Conservation (phyloP, 1,284 basidiomycete species). For the Leccinum angustisporum region DNA sequence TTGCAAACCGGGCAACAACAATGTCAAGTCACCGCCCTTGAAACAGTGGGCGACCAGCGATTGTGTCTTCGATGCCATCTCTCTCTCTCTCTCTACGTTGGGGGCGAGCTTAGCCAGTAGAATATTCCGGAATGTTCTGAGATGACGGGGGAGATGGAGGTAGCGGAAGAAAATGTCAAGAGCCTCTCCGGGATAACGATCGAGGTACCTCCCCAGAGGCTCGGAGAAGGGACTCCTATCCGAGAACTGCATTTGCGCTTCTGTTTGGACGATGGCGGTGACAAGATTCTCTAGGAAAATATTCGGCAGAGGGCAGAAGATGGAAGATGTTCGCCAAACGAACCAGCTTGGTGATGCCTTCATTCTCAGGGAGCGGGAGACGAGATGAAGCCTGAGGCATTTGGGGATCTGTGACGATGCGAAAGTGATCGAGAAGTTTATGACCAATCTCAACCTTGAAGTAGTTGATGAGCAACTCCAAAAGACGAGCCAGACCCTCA, state of each 20-base stretch:
- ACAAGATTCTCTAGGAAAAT: conserved; percentile 90
- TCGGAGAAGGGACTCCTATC: conserved; percentile 92
- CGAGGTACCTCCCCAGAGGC: conserved; percentile 88
- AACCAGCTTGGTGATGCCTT: conserved; percentile 91
- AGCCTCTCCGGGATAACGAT: conserved; percentile 87
- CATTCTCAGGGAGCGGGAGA: conserved; percentile 83
- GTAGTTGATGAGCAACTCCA: conserved; percentile 96
- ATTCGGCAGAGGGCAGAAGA: conserved; percentile 84
- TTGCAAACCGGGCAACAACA: conserved; percentile 68
- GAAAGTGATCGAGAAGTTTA: conserved; percentile 96
- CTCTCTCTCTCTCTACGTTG: conserved; percentile 58
- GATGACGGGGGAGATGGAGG: conserved; percentile 71
- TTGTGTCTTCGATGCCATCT: conserved; percentile 67
- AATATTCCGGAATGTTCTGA: conserved; percentile 81
- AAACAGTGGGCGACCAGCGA: conserved; percentile 63
- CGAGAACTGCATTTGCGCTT: conserved; percentile 88
- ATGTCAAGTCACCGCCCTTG: conserved; percentile 50
- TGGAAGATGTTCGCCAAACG: conserved; percentile 97
- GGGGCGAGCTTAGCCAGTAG: conserved; percentile 78
- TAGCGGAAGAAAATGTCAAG: conserved; percentile 84
- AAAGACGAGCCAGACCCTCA: conserved; percentile 92
- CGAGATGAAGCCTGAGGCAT: conserved; percentile 80
- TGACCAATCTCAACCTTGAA: conserved; percentile 99
- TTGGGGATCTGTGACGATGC: conserved; percentile 83
- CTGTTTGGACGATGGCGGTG: conserved; percentile 90